phyloP scores from a whole-genome alignment of 495 filamentous ascomycete genomes.

The Neurospora africana region DNA sequence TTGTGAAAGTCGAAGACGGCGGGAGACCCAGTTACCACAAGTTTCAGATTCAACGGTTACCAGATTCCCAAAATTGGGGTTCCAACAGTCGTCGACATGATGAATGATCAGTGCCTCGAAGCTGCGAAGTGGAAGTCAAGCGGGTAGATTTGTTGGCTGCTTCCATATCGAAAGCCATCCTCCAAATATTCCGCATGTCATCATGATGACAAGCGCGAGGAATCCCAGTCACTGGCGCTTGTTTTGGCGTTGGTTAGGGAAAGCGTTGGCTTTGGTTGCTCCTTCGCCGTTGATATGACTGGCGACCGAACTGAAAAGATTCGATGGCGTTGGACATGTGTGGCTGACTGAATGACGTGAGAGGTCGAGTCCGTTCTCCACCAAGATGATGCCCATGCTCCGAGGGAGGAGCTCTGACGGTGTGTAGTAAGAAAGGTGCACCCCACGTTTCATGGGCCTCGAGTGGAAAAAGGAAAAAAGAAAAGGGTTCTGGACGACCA shows the following conservation, averaged over 20 bases:
- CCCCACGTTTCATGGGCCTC: not conserved
- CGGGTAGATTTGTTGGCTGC: not conserved
- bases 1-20: no score
- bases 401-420: not conserved
- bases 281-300: not conserved
- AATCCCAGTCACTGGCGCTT: not conserved
- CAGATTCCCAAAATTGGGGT: not conserved
- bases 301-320: not conserved
- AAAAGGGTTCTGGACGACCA: not conserved
- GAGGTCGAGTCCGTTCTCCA: not conserved
- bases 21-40: not conserved
- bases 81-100: not conserved
- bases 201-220: not conserved
- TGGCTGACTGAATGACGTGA: not conserved
- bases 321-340: not conserved
- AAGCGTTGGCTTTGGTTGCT: not conserved
- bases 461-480: not conserved
- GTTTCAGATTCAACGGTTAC: not conserved
- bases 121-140: not conserved
- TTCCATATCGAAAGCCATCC: not conserved
- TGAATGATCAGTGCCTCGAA: not conserved
- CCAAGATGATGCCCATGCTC: no score
- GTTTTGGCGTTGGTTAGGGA: not conserved
- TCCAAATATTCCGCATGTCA: not conserved
- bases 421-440: not conserved